These are phyloP conservation scores for Didymella keratinophila DNA, from an alignment of 2,329 filamentous ascomycete species.

Conservation along the genomic window DNA sequence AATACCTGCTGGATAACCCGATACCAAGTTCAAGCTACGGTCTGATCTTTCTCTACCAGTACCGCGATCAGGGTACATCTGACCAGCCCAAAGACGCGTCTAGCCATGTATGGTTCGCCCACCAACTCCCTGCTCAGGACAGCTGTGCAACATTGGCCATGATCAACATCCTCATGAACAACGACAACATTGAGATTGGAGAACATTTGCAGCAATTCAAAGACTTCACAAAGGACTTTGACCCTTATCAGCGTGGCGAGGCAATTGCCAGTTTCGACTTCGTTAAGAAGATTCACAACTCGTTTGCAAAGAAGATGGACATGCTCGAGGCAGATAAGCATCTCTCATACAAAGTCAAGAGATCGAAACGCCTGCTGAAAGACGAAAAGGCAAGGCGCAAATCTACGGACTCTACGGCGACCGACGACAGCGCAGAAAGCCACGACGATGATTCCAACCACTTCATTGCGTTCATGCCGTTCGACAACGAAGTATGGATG, in stretches of 20 bases:
- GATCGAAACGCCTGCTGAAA: constrained; percentile 22
- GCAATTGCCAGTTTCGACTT: constrained; percentile 76
- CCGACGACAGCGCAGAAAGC: constrained; percentile 54
- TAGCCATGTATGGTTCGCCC: constrained; percentile 86
- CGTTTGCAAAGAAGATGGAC: constrained; percentile 72
- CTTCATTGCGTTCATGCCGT: constrained; percentile 87
- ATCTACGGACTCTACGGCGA: constrained; percentile 32
- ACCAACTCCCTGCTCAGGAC: constrained; percentile 74
- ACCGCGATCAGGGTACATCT: constrained; percentile 61
- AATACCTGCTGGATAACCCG: constrained; percentile 19
- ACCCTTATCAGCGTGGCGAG: constrained; percentile 77
- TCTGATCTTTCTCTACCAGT: constrained; percentile 88
- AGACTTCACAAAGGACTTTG: constrained; percentile 71
- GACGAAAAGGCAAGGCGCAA: constrained; percentile 48
- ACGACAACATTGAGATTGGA: constrained; percentile 69
- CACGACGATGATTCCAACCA: constrained; percentile 75
- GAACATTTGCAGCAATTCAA: constrained; percentile 76
- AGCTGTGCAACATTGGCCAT: constrained; percentile 92
- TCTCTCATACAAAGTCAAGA: constrained; percentile 65
- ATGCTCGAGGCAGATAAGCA: constrained; percentile 77
- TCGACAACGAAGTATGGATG: constrained; percentile 80
- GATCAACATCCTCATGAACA: constrained; percentile 93
- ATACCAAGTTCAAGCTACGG: constrained; percentile 67
- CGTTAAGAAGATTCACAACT: constrained; percentile 85
- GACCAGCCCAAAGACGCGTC: constrained; percentile 64